Base-by-base conservation (phyloP, 2,329 filamentous ascomycete genomes). In the Leptographium wingfieldii region DNA sequence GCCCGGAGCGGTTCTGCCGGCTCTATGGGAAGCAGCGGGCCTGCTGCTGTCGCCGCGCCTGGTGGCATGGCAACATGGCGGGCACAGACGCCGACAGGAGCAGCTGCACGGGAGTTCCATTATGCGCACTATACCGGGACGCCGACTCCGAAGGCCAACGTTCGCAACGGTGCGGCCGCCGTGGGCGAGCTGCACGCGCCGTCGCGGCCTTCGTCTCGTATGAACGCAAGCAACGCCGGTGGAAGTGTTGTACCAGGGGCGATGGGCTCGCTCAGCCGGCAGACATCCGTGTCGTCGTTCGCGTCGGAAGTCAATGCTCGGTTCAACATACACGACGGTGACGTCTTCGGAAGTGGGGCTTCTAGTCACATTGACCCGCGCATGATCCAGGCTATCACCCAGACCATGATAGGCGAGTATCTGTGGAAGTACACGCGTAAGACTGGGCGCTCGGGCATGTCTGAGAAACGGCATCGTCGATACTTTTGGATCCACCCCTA, bases 401-500 rank as follows among this genome's bases (percentile, higher is more conserved):
- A 99, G 73, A 97, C 94, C 22, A 99, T 99, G 94, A 97, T 99
- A 69, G 94, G 94, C 60, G 94, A 99, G 72, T 97, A 92, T 72
- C 79, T 99, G 49, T 99, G 94, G 94, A 99, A 99, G 72, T 99
- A 99, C 73, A 99, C 94, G 0, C 87, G 94, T 68, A 96, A 94
- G 76, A 81, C 92, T 62, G 92, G 91, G n/a, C 86, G 92, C 29
- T 88, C 85, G 59, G 88, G 91, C 64, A 84, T 95, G 73, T 97
- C 92, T 0, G 87, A 86, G 66, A 95, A 92, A 60, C 84, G 94
- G 58, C 94, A 99, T 73, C 84, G 90, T 63, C 86, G 94, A 38
- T 99, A 96, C 78, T 99, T 99, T 80, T 99, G 94, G 94, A 90
- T 99, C 27, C 94, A 99, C 70, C 94, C 94, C 0, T 99, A 97